Evolutionary conservation across 768 basidiomycete species (phyloP).

Genomic region (Mycena amicta): DNA sequence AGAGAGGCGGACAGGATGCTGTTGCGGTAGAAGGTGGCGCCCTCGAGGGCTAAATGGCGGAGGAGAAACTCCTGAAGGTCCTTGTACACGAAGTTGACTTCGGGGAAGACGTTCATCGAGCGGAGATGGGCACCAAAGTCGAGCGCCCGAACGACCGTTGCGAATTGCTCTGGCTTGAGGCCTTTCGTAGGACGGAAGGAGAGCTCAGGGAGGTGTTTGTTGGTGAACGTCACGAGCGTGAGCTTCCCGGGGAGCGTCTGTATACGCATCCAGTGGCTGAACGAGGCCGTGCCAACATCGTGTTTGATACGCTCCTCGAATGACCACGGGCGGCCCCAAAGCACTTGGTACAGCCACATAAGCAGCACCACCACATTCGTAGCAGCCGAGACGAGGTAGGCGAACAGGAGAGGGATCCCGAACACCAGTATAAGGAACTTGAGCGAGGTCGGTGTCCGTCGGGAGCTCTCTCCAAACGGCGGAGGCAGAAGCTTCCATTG

Average conservation of each 20-base stretch:
- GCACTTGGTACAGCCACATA: conserved; percentile 4
- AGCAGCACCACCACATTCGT: conserved; percentile 6
- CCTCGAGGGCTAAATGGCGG: conserved; percentile 6
- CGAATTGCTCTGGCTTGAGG: conserved; percentile 1
- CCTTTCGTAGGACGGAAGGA: neutral
- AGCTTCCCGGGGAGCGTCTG: conserved; percentile 8
- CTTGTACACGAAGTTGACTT: neutral
- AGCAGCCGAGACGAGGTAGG: conserved; percentile 17
- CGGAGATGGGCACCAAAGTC: conserved; percentile 7
- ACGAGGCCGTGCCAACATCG: conserved; percentile 8
- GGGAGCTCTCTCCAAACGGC: neutral
- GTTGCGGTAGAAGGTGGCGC: neutral
- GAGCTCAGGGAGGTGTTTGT: neutral
- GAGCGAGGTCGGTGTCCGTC: neutral
- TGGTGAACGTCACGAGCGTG: conserved; percentile 13
- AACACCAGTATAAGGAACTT: conserved; percentile 12
- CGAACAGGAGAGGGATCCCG: conserved; percentile 19
- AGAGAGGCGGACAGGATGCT: neutral
- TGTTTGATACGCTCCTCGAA: conserved; percentile 11
- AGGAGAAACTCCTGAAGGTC: conserved; percentile 5
- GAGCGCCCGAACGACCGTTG: conserved; percentile 8
- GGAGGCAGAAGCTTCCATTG: conserved; percentile 16
- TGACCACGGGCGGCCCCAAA: conserved; percentile 7
- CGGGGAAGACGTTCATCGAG: neutral
- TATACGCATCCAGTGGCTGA: conserved; percentile 19